Base-by-base conservation (phyloP, 202 grass and related monocot species). In the Panicum hallii region DNA sequence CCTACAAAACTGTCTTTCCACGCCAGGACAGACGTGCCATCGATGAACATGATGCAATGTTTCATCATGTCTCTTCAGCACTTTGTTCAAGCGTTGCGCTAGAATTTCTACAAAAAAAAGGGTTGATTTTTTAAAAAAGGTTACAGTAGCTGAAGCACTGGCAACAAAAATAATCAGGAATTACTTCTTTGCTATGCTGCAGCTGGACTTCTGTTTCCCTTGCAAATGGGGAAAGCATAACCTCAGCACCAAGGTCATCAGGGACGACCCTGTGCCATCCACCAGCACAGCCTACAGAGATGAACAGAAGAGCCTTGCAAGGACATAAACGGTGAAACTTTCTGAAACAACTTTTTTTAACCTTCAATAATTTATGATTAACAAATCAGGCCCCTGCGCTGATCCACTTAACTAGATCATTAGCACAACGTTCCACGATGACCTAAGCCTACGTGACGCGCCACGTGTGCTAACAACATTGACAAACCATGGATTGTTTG, bases 251-350 rank as follows among this genome's bases (percentile, higher is more conserved):
- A 72, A 82, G 55, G 46, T 6, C 64, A 81, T 4, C 64, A 81
- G 82, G 88, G 76, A 82, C 85, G 76, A 82, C 85, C 78, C 42
- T 54, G 41, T 82, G 80, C 67, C 63, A 63, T 79, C 11, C 55
- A 32, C 11, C 55, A 32, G 34, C 53, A 54, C 78, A 11, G 45
- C 49, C 73, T 78, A 7, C 30, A 74, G 30, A 50, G 23, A 50
- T 74, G 7, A 63, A 32, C 64, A 62, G 53, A 48, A 8, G 26
- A 78, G 54, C 30, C 53, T 71, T 79, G 7, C 26, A 57, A 57
- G 49, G 70, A 80, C 5, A 1, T 53, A 72, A 65, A 1, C 1
- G 14, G 5, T 5, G 0, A 0, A 86, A 22, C 75, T 54, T 72
- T 86, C 36, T 41, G 7, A 36, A 43, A 8, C 10, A 47, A 5